Percentiles rank a stretch among this genome's conserved stretches.
Evolutionary conservation across 1,139 yeast genomes (phyloP).

Genomic region (Geotrichum klebahnii): DNA sequence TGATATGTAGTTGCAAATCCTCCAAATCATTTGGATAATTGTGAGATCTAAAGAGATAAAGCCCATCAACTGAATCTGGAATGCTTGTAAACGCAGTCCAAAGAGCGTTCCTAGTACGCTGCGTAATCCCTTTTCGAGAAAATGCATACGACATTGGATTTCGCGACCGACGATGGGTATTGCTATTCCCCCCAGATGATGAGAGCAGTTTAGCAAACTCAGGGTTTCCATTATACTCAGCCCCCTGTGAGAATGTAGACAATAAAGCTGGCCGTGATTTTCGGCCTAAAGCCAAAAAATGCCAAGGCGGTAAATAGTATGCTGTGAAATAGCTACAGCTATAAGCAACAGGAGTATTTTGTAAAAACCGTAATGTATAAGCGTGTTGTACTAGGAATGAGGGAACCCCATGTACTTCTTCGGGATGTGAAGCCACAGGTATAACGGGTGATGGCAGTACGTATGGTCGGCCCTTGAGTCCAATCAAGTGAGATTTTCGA

Average conservation of each 20-base stretch:
- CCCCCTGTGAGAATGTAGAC: slow-evolving; percentile 28
- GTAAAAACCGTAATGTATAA: slow-evolving; percentile 23
- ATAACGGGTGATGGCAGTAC: slow-evolving; percentile 11
- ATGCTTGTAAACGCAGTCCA: slow-evolving; percentile 33
- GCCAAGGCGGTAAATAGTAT: slow-evolving; percentile 46
- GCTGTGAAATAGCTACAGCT: slow-evolving; percentile 25
- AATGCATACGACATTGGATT: slow-evolving; percentile 45
- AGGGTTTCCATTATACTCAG: slow-evolving; percentile 32
- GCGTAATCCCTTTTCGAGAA: slow-evolving; percentile 42
- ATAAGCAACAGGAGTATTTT: slow-evolving; percentile 24
- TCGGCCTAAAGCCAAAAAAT: slow-evolving; percentile 46
- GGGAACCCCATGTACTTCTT: slow-evolving; percentile 32
- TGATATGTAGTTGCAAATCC: slow-evolving; percentile 34
- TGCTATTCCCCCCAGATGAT: slow-evolving; percentile 32
- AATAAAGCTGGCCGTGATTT: slow-evolving; percentile 50
- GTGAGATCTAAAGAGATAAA: slow-evolving; percentile 44
- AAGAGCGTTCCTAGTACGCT: slow-evolving; percentile 42
- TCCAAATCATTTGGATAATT: slow-evolving; percentile 27
- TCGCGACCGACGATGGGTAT: slow-evolving; percentile 27
- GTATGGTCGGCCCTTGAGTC: slow-evolving; percentile 7
- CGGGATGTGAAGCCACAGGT: slow-evolving; percentile 24
- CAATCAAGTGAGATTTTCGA: not conserved
- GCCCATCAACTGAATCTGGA: slow-evolving; percentile 44
- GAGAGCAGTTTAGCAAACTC: slow-evolving; percentile 12
- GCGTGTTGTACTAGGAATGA: slow-evolving; percentile 26